These are phyloP conservation scores for Pyrenophora seminiperda DNA, from an alignment of 2,329 filamentous ascomycete species.

Conservation along the genomic window DNA sequence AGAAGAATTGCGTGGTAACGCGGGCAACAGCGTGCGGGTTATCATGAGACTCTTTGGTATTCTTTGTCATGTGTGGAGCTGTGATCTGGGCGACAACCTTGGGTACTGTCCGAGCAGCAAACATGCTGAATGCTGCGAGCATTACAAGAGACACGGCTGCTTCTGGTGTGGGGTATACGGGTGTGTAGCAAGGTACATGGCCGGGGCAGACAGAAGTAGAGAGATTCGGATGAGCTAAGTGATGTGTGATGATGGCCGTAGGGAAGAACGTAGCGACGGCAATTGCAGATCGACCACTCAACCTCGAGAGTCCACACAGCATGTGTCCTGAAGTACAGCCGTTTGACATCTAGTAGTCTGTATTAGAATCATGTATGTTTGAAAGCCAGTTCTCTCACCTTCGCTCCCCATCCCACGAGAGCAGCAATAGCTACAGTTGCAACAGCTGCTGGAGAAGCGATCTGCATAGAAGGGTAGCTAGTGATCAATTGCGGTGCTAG, in stretches of 20 bases:
- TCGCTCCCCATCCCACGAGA: slow-evolving; percentile 59
- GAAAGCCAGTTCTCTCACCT: slow-evolving; percentile 44
- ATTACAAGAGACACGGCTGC: slow-evolving; percentile 44
- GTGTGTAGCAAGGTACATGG: slow-evolving; percentile 53
- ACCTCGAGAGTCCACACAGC: slow-evolving; percentile 58
- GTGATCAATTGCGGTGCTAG: slow-evolving; percentile 55
- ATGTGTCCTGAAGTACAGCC: slow-evolving; percentile 63
- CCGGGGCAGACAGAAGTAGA: slow-evolving; percentile 46
- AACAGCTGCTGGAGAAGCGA: slow-evolving; percentile 43
- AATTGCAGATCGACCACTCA: slow-evolving; percentile 56
- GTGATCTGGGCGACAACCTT: slow-evolving; percentile 22
- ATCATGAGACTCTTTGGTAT: slow-evolving; percentile 13
- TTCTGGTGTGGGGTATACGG: slow-evolving; percentile 48
- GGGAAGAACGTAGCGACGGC: slow-evolving; percentile 49
- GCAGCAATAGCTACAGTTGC: slow-evolving; percentile 51
- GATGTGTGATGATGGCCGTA: slow-evolving; percentile 40
- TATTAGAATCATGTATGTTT: slow-evolving; percentile 10
- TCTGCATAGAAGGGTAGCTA: slow-evolving; percentile 47
- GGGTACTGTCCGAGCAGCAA: slow-evolving; percentile 31
- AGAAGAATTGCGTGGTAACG: slow-evolving; percentile 50
- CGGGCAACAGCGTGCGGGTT: slow-evolving; percentile 30
- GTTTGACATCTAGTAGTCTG: slow-evolving; percentile 34
- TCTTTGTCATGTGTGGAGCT: neutral
- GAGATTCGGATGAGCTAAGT: slow-evolving; percentile 50
- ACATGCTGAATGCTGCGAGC: slow-evolving; percentile 36